Evolutionary conservation across 2,329 filamentous ascomycete genomes (phyloP).

Genomic region (Nemania diffusa): DNA sequence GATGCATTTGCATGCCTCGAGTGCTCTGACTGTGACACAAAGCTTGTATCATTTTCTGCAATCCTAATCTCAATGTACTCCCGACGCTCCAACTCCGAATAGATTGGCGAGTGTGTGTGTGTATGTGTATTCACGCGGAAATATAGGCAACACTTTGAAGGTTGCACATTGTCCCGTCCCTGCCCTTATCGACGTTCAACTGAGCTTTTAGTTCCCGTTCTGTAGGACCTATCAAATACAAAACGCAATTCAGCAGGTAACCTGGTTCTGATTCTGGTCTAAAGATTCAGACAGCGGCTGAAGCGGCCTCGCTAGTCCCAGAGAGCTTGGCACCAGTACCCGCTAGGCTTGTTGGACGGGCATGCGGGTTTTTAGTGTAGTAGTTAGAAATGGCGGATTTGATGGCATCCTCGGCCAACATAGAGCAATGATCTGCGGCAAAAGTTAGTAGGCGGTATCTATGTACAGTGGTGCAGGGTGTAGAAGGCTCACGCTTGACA

Average conservation of each 20-base stretch:
- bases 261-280: background rate
- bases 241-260: constrained; percentile 7
- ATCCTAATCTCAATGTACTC: constrained; percentile 13
- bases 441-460: constrained; percentile 51
- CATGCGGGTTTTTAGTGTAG: constrained; percentile 88
- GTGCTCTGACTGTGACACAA: background rate
- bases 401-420: constrained; percentile 93
- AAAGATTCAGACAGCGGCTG: constrained; percentile 37
- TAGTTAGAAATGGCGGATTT: constrained; percentile 92
- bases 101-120: background rate
- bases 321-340: constrained; percentile 78
- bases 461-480: background rate
- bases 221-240: constrained; percentile 6
- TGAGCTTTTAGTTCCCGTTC: constrained; percentile 9
- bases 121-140: background rate
- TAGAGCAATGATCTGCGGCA: constrained; percentile 79
- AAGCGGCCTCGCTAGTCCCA: constrained; percentile 57
- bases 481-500: constrained; percentile 71
- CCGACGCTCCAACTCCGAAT: constrained; percentile 22
- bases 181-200: background rate
- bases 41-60: constrained; percentile 2
- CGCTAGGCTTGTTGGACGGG: constrained; percentile 77
- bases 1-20: background rate
- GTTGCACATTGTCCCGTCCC: background rate
- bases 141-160: background rate